phyloP scores from a whole-genome alignment of 2,329 filamentous ascomycete species.

The Fusarium udum region DNA sequence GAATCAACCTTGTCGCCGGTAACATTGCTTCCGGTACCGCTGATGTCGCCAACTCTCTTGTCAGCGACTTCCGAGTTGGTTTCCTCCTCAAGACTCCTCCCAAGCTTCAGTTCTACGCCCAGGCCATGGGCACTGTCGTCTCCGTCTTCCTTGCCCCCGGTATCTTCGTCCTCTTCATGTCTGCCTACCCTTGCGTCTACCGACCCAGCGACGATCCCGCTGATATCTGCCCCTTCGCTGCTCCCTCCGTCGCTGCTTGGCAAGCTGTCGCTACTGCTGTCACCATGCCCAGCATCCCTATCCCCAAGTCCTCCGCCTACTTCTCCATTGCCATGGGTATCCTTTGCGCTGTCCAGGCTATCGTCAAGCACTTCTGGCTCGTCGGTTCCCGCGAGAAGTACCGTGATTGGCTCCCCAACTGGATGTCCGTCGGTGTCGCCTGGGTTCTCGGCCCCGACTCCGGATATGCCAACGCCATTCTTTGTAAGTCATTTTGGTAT shows the following conservation, averaged over 20 bases:
- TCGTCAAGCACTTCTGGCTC: constrained; percentile 64
- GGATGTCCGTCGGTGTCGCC: constrained; percentile 69
- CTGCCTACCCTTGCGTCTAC: constrained; percentile 75
- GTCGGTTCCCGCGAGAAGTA: constrained; percentile 63
- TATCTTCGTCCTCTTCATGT: constrained; percentile 73
- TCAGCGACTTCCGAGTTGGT: constrained; percentile 73
- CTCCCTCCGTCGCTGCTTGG: constrained; percentile 73
- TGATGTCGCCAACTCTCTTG: constrained; percentile 62
- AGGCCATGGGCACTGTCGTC: constrained; percentile 69
- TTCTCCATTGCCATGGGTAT: constrained; percentile 66
- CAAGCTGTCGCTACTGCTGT: constrained; percentile 70
- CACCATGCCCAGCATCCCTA: constrained; percentile 64
- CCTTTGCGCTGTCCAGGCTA: constrained; percentile 60
- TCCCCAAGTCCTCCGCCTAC: constrained; percentile 63
- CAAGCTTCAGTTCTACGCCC: constrained; percentile 72
- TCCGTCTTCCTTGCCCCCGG: constrained; percentile 74
- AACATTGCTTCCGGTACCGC: constrained; percentile 65
- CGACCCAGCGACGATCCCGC: constrained; percentile 52
- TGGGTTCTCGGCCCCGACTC: constrained; percentile 65
- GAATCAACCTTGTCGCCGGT: constrained; percentile 72
- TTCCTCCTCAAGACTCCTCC: constrained; percentile 74
- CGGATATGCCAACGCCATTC: constrained; percentile 65
- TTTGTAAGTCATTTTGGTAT: constrained; percentile 41
- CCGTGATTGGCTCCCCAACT: constrained; percentile 67
- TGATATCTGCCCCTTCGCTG: constrained; percentile 63